Evolutionary conservation across 2,329 filamentous ascomycete genomes (phyloP), one percentile per base, ranked within the genome.

Genomic region (Verticillium albo-atrum): DNA sequence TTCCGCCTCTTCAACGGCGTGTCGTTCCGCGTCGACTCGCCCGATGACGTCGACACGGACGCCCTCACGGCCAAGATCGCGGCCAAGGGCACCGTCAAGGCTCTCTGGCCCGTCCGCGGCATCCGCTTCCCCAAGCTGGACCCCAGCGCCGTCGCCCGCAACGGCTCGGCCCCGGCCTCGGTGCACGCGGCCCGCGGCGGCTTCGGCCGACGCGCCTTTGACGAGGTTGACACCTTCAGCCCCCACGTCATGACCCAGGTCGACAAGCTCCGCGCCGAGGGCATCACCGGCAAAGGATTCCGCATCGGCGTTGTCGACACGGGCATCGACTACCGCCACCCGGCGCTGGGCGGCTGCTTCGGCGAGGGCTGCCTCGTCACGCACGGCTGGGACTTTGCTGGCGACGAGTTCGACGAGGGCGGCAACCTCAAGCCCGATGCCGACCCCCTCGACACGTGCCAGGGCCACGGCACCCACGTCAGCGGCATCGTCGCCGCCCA

Each of bases 261-360:
- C 10, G 72, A 77, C 61, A 71, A 70, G 58, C 69, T 81, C n/a
- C 75, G 75, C 14, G 73, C 70, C 4, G 68, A 72, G 32, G 78
- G 79, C 7, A 68, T 77, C n/a, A 79, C 74, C 2, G 79, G 80
- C 23, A 73, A 77, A 47, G 78, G 79, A 1, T 66, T 79, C 30
- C 73, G 72, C 25, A 70, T 82, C 20, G 78, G 70, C 5, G 67
- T 81, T 30, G 68, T 80, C 52, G 75, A 79, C 60, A 67, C 65
- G 0, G 68, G 69, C 4, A 70, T 82, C 27, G 81, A 84, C 65
- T 83, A 83, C 65, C 72, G 66, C 9, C 80, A 81, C 60, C 79
- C 79, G 14, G 78, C 79, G 7, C 74, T 84, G 1, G 82, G 82
- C 14, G 80, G 80, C 4, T 79, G 80, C 56, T 83, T 83, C 61